Evolutionary conservation across 1,284 basidiomycete genomes (phyloP), one percentile per base, ranked within the genome.

Genomic region (Rhodotorula sp.): DNA sequence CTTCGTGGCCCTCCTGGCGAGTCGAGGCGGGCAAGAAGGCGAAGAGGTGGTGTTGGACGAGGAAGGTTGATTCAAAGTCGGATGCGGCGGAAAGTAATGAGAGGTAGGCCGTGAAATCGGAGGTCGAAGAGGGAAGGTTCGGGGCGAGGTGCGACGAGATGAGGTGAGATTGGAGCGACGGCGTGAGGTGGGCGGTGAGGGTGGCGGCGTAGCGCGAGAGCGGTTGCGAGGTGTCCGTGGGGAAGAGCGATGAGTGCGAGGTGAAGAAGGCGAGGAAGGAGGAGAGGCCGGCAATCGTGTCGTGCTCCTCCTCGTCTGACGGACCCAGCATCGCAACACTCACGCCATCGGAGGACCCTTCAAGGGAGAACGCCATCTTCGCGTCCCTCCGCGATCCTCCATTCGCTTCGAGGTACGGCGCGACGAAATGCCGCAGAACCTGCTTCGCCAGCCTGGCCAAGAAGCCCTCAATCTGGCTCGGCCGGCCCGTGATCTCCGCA

Each of bases 151-250:
- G 66, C 20, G 68, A 59, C 15, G 66, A 57, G 59, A 75, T 68
- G 48, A 75, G n/a, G 67, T 69, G 58, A 5, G 63, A 62, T 37
- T 72, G 73, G 20, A 75, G 47, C 0, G 68, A 61, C 16, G 73
- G 73, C 15, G 71, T 75, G 28, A 75, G 61, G 37, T 70, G 62
- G 18, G 62, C 57, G 4, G 70, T 72, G 34, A 75, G 66, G 16
- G 53, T 53, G 28, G 65, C 26, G 1, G 70, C 71, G 64, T 69
- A 68, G 34, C 58, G 54, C 0, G 67, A 72, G 2, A 68, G 64
- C 9, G 26, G 8, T 8, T 30, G 48, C 10, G 52, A 40, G 3
- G n/a, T 34, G 26, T 26, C 10, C 1, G 54, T 9, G 2, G 64
- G 52, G 50, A 74, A 66, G 44, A 74, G 64, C 15, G 70, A 70